phyloP scores from a whole-genome alignment of 495 filamentous ascomycete genomes.

The Talaromyces borbonicus region DNA sequence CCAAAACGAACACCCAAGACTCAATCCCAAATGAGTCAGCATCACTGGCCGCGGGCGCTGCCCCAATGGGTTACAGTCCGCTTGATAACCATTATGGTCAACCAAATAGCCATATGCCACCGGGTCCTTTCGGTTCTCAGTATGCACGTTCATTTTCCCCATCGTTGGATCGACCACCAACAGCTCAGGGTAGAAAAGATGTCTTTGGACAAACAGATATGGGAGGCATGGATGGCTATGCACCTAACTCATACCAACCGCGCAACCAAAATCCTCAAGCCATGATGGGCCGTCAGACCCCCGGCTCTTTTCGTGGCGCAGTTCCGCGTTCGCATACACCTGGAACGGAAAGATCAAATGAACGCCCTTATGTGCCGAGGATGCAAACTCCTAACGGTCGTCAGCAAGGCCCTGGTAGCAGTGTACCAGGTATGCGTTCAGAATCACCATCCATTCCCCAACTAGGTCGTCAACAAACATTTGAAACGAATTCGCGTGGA shows the following conservation, averaged over 20 bases:
- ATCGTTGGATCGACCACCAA: constrained; percentile 12
- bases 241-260: constrained; percentile 10
- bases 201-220: not conserved
- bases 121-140: constrained; percentile 14
- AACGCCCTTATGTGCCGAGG: not conserved
- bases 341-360: not conserved
- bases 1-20: constrained; percentile 32
- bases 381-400: not conserved
- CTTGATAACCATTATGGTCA: constrained; percentile 21
- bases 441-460: not conserved
- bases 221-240: not conserved
- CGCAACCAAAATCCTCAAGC: constrained; percentile 3
- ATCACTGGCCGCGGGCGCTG: constrained; percentile 48
- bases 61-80: constrained; percentile 47
- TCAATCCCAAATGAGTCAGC: constrained; percentile 33
- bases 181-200: not conserved
- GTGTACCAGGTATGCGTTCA: not conserved
- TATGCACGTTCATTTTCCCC: constrained; percentile 13
- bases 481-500: not conserved
- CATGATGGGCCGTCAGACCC: constrained; percentile 10
- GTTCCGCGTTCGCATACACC: constrained; percentile 10
- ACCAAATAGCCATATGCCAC: constrained; percentile 17
- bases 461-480: not conserved
- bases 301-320: constrained; percentile 8
- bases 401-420: not conserved